Percentiles rank a stretch among this genome's conserved stretches.
These are phyloP conservation scores for Spergularia azorica DNA, from an alignment of 179 eudicot genomes.

Conservation along the genomic window DNA sequence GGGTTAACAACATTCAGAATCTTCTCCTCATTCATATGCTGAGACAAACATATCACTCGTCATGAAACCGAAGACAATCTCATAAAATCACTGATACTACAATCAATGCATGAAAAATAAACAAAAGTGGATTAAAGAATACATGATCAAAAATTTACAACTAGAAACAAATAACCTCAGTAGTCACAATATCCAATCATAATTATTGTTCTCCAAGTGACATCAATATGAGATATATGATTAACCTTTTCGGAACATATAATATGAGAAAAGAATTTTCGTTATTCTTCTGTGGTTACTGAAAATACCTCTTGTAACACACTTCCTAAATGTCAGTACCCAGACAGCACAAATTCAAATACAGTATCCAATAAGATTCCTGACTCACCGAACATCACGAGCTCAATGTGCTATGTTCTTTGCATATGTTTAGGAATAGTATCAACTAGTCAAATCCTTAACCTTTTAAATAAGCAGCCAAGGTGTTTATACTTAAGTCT, in stretches of 20 bases:
- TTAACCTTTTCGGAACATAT: background rate
- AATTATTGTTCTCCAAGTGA: background rate
- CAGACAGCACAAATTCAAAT: background rate
- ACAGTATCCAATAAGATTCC: background rate
- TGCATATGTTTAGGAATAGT: background rate
- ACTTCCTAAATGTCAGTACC: background rate
- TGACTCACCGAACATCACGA: background rate
- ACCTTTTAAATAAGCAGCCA: background rate
- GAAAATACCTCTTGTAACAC: background rate
- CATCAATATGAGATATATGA: background rate
- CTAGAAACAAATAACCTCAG: background rate
- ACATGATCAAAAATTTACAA: background rate
- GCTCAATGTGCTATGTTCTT: background rate
- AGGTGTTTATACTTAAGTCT: background rate
- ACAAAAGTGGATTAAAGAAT: background rate
- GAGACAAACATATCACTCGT: slow-evolving; percentile 23
- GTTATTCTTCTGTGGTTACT: background rate
- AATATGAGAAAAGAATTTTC: background rate
- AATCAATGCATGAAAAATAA: background rate
- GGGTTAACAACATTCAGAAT: slow-evolving; percentile 46
- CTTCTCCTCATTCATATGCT: slow-evolving; percentile 56
- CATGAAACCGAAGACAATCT: background rate
- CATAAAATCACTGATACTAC: background rate
- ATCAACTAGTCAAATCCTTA: background rate
- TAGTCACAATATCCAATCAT: background rate